phyloP scores from a whole-genome alignment of 192 early-diverging fungal species.

The Coemansia sp. region DNA sequence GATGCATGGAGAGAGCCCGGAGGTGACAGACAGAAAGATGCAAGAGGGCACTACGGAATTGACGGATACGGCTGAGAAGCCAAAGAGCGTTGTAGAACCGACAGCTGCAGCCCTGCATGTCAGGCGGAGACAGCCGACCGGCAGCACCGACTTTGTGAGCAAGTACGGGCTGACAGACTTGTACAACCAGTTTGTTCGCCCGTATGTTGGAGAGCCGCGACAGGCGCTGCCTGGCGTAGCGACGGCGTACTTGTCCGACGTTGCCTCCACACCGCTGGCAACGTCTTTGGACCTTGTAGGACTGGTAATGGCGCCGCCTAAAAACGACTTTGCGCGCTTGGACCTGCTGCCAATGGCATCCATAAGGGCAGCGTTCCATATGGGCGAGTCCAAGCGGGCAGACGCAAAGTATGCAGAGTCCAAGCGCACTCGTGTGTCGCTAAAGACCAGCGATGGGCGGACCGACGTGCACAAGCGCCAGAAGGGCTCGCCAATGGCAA shows the following conservation, averaged over 20 bases:
- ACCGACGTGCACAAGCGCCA: conserved; percentile 5
- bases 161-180: conserved; percentile 27
- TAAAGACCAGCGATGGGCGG: conserved; percentile 17
- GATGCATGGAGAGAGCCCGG: too few species aligned
- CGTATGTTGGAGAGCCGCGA: conserved; percentile 13
- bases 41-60: conserved; percentile 1
- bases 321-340: conserved; percentile 41
- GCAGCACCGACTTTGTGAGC: conserved; percentile 40
- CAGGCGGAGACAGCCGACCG: conserved; percentile 28
- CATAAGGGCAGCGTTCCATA: conserved; percentile 30
- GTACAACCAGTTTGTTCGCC: conserved; percentile 46
- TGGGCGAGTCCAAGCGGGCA: conserved; percentile 16
- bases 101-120: background rate
- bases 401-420: background rate
- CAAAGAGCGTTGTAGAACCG: background rate
- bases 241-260: conserved; percentile 34
- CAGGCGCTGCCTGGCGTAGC: conserved; percentile 33
- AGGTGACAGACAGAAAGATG: too few species aligned
- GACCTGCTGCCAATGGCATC: conserved; percentile 39
- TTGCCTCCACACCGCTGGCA: background rate
- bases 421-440: conserved; percentile 37
- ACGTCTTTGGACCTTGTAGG: conserved; percentile 24
- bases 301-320: conserved; percentile 46
- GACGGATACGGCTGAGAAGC: conserved; percentile 3
- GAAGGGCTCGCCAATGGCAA: conserved; percentile 1